These are phyloP conservation scores for Alternaria viburni DNA, from an alignment of 2,329 filamentous ascomycete genomes.

Conservation along the genomic window DNA sequence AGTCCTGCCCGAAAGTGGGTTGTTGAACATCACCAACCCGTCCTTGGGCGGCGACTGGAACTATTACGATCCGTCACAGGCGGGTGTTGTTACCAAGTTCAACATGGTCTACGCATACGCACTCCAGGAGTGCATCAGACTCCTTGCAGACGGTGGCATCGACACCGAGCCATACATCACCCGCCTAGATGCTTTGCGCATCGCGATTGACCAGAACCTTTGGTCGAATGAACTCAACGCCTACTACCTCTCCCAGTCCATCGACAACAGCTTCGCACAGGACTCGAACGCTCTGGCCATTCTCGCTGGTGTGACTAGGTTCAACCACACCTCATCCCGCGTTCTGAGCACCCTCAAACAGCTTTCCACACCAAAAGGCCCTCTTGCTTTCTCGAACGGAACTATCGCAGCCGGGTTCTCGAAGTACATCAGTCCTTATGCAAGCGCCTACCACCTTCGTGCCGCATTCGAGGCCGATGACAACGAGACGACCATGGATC, in stretches of 20 bases:
- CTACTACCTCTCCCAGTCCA: background rate
- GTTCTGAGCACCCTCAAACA: background rate
- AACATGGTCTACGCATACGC: background rate
- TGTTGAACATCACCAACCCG: background rate
- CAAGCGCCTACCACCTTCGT: background rate
- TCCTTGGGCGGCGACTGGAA: background rate
- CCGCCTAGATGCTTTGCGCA: background rate
- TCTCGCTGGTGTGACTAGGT: background rate
- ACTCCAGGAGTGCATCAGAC: background rate
- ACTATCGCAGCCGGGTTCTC: background rate
- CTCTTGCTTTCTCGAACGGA: background rate
- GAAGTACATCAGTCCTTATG: background rate
- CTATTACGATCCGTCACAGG: background rate
- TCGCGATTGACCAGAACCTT: background rate
- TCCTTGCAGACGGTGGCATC: background rate
- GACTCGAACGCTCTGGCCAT: background rate
- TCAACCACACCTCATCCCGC: background rate
- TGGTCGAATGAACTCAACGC: background rate
- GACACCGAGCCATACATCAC: background rate
- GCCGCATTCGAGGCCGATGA: background rate
- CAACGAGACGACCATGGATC: background rate
- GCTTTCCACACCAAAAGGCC: background rate
- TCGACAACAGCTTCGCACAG: background rate
- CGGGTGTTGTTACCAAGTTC: background rate
- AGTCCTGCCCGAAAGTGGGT: constrained; percentile 14